Evolutionary conservation across 257 asterid species (phyloP), one percentile per base, ranked within the genome.

Genomic region (Oldenlandia corymbosa): DNA sequence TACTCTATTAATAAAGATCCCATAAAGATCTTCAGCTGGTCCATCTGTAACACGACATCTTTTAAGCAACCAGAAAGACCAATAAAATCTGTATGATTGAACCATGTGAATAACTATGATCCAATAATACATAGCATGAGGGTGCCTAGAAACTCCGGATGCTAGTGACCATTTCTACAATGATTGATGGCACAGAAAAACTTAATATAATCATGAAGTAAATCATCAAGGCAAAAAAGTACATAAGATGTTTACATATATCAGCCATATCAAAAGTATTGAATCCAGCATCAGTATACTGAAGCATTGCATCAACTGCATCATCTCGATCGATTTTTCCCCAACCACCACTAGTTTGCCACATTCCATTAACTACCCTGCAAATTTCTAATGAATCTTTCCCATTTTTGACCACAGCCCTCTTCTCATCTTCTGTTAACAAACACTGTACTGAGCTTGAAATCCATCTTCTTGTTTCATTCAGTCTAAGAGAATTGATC

Each of bases 21-120:
- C 96, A 68, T 85, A 93, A 55, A 93, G 95, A 81, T 93, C 99
- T 76, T 93, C 99, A 7, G 99, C 97, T 58, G 99, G 99, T 71
- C 99, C 99, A 81, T 93, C 99, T 93, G 65, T 46, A 27, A 54
- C 34, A 62, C 20, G 32, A 13, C 32, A 37, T 11, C 36, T 17
- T 39, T 20, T 42, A 43, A 10, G 23, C 36, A 43, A 24, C 26
- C 16, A 27, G 18, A 4, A 32, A 12, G 14, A 46, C 48, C 31
- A 60, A 34, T 20, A 21, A 21, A 11, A 59, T 27, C 32, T 17
- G n/a, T n/a, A 28, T 14, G 1, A 58, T 59, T 5, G 24, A 42
- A 16, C 53, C 37, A 17, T 56, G 42, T 21, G 18, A 3, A 37
- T 20, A 28, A 26, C 7, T 16, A 4, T 4, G 3, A 61, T 3